phyloP scores from a whole-genome alignment of 2,329 filamentous ascomycete species.

The Aureobasidium namibiae region DNA sequence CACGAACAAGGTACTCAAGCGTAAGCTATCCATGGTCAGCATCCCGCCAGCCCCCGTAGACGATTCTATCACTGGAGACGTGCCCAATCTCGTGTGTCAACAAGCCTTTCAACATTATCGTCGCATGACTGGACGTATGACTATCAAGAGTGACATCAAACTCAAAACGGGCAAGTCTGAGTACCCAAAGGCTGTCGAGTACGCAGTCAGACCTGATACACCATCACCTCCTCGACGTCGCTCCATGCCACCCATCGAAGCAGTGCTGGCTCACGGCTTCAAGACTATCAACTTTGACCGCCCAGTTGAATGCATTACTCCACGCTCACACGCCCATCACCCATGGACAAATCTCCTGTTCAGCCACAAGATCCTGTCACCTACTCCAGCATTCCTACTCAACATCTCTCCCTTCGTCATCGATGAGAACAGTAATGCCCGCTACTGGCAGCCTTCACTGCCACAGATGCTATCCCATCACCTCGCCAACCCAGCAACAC shows the following conservation, averaged over 20 bases:
- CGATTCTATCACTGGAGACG: background rate
- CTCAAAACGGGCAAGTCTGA: too few relatives aligned
- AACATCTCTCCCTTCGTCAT: background rate
- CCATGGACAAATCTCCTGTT: background rate
- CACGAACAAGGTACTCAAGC: background rate
- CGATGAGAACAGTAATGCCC: background rate
- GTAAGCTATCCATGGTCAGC: background rate
- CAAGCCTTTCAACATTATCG: background rate
- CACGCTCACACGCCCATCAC: background rate
- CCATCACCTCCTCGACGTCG: background rate
- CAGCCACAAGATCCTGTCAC: background rate
- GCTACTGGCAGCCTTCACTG: background rate
- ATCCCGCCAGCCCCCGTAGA: background rate
- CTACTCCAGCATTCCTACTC: background rate
- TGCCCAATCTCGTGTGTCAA: background rate
- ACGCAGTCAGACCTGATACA: background rate
- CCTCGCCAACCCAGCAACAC: background rate
- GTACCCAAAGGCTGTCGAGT: background rate
- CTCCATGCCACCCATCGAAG: background rate
- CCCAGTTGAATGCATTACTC: background rate
- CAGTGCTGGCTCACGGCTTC: background rate
- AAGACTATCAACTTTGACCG: background rate
- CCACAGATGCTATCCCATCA: background rate
- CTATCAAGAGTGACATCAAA: background rate
- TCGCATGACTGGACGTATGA: background rate